These are phyloP conservation scores for carrot (Daucus carota) DNA, from an alignment of 129 eudicot genomes.

Conservation along the genomic window DH1_v3.0 NC_030387.2:38895001-38895500, in stretches of 20 bases:
- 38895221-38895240: background rate
- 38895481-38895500: no score
- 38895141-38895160: background rate
- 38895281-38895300: background rate
- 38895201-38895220: background rate
- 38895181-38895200: background rate
- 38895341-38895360: background rate
- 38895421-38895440: no score
- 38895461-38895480: no score
- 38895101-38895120: background rate
- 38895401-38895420: no score
- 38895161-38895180: background rate
- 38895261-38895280: background rate
- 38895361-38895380: background rate
- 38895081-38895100: background rate
- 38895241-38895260: background rate
- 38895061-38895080: conserved; percentile 1
- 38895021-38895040: conserved; percentile 1
- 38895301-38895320: background rate
- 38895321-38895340: background rate
- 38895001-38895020: background rate
- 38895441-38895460: no score
- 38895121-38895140: background rate
- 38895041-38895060: background rate
- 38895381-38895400: no score